Evolutionary conservation across 176 grass and related monocot species (phyloP), one percentile per base, ranked within the genome.

Genomic region (Avena insularis): DNA sequence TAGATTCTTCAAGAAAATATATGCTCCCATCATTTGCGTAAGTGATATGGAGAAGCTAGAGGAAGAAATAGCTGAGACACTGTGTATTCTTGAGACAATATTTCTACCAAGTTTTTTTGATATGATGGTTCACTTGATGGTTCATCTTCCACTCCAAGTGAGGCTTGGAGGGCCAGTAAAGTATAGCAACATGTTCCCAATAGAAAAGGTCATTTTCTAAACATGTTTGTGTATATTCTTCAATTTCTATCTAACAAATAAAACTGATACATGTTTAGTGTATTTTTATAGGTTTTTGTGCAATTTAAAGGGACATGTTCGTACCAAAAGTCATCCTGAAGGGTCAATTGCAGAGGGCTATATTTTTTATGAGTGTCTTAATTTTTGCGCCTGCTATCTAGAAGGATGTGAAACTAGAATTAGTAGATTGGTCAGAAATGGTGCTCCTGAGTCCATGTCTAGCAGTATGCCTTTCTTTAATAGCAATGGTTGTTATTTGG

Each of bases 11-110:
- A 65, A 65, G 62, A 12, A 65, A 31, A 65, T 65, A 13, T 65
- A 65, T 31, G 29, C 62, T 14, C 62, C 4, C 12, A 25, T 65
- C 27, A 65, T 65, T 65, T 4, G 25, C 27, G 14, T 65, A 13
- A 65, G 62, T 65, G 59, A 62, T 62, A 62, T 65, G 62, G 62
- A 65, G 27, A 65, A 33, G 12, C 62, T 65, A 65, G 62, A 65
- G 25, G 62, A 27, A 14, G 62, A 62, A 21, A 62, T 62, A 62
- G 59, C 59, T 62, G n/a, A 62, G 59, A 62, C 59, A 5, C 21
- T 62, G 0, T 3, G 59, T n/a, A 62, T 62, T 62, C 59, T 62
- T 62, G 59, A 62, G 17, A 25, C n/a, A 3, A 62, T 62, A 62
- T 62, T 62, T 62, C 59, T 25, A 14, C 59, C 59, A 25, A 11